These are phyloP conservation scores for Pseudocercospora pini-densiflorae DNA, from an alignment of 2,329 filamentous ascomycete species.

Conservation along the genomic window DNA sequence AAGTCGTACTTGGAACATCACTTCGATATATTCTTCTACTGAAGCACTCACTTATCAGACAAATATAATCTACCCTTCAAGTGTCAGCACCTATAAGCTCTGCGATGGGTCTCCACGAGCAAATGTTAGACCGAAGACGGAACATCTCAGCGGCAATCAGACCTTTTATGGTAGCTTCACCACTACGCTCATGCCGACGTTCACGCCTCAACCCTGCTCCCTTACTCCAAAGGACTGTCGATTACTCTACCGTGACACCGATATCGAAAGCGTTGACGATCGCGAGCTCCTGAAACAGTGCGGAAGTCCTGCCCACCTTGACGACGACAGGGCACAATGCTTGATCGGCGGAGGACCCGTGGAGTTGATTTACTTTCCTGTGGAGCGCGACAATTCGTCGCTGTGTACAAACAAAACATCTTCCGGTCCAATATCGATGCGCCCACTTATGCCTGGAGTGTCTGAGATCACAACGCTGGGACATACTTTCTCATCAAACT, in stretches of 20 bases:
- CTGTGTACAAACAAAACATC: conserved; percentile 1
- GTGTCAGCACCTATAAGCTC: conserved; percentile 28
- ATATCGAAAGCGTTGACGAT: conserved; percentile 5
- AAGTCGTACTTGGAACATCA: conserved; percentile 16
- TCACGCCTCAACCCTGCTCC: conserved; percentile 21
- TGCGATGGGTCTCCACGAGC: conserved; percentile 30
- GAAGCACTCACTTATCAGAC: not conserved
- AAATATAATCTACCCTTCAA: conserved; percentile 22
- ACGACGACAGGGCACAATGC: conserved; percentile 2
- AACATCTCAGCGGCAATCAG: too few relatives aligned
- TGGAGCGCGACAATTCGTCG: conserved; percentile 15
- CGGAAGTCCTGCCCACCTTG: conserved; percentile 16
- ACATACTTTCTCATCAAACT: conserved; percentile 28
- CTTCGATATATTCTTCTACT: not conserved
- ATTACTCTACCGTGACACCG: conserved; percentile 21
- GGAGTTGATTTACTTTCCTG: conserved; percentile 33
- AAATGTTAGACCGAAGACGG: too few relatives aligned
- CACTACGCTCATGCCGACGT: conserved; percentile 17
- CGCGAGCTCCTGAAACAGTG: conserved; percentile 19
- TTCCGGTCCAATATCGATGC: conserved; percentile 8
- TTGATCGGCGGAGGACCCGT: conserved; percentile 24
- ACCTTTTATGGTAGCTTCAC: conserved; percentile 4
- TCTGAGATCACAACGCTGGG: conserved; percentile 25
- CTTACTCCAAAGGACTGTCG: conserved; percentile 21
- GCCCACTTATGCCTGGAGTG: conserved; percentile 6